These are phyloP conservation scores for Podila verticillata DNA, from an alignment of 192 early-diverging fungal species.

Conservation along the genomic window DNA sequence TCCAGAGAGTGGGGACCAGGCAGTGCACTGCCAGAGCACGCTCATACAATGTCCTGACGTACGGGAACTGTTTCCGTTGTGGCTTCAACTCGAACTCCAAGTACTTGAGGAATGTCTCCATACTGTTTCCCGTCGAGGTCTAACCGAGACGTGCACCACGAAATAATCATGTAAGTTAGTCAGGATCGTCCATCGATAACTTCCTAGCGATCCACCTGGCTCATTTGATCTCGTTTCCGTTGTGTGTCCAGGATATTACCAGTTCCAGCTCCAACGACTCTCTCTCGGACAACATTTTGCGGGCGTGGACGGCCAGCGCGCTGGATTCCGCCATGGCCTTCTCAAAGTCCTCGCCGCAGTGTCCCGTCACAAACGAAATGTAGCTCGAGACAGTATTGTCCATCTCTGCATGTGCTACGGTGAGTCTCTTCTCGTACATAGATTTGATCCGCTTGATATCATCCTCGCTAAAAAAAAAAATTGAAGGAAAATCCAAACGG, in stretches of 20 bases:
- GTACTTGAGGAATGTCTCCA: constrained; percentile 65
- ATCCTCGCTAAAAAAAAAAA: constrained; percentile 7
- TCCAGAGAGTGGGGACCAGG: constrained; percentile 70
- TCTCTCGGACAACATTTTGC: constrained; percentile 47
- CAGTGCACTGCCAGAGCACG: constrained; percentile 70
- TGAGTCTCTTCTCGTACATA: constrained; percentile 22
- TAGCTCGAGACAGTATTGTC: constrained; percentile 70
- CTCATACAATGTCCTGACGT: constrained; percentile 69
- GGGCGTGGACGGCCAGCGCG: constrained; percentile 52
- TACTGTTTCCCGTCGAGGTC: constrained; percentile 21
- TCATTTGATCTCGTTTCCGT: not conserved
- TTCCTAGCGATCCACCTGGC: not conserved
- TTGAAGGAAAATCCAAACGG: not conserved
- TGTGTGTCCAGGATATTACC: constrained; percentile 34
- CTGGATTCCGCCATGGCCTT: constrained; percentile 58
- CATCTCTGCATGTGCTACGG: constrained; percentile 51
- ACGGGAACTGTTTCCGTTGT: constrained; percentile 23
- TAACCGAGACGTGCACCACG: constrained; percentile 2
- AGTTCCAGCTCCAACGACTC: constrained; percentile 64
- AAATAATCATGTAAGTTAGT: not conserved
- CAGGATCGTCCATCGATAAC: not conserved
- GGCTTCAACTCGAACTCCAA: constrained; percentile 59
- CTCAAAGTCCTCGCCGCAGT: constrained; percentile 66
- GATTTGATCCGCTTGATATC: constrained; percentile 32
- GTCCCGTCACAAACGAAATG: constrained; percentile 69